Conservation (phyloP, 768 basidiomycete species). For the Sutorius australiensis region DNA sequence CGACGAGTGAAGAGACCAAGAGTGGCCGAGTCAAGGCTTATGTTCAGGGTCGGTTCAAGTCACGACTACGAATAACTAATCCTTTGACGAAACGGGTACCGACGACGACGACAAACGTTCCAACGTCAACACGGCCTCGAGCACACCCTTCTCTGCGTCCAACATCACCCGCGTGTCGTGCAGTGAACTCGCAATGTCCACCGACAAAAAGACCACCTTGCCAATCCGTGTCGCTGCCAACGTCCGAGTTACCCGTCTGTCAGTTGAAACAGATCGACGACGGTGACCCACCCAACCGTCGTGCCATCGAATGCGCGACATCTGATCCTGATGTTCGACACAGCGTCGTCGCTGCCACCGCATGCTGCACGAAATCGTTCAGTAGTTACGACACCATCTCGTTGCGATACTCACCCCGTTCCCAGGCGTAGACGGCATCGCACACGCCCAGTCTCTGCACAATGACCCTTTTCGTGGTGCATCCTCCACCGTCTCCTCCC, state of each 20-base stretch:
- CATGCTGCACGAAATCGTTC: constrained; percentile 1
- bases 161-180: constrained; percentile 47
- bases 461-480: constrained; percentile 55
- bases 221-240: constrained; percentile 56
- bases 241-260: not conserved
- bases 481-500: constrained; percentile 41
- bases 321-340: constrained; percentile 62
- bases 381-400: not conserved
- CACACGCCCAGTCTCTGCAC: constrained; percentile 77
- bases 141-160: constrained; percentile 59
- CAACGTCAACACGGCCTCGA: constrained; percentile 42
- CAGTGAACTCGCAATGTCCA: constrained; percentile 54
- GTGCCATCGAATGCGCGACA: constrained; percentile 68
- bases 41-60: constrained; percentile 31
- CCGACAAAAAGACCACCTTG: constrained; percentile 69
- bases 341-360: constrained; percentile 52
- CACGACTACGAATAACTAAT: not conserved
- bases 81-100: not conserved
- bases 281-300: constrained; percentile 67
- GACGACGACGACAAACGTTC: constrained; percentile 15
- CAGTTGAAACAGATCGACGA: not conserved
- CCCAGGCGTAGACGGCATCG: constrained; percentile 54
- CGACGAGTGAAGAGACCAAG: constrained; percentile 8
- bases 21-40: not conserved
- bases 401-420: constrained; percentile 19